These are phyloP conservation scores for Sporisorium scitamineum DNA, from an alignment of 1,284 basidiomycete species.

Conservation along the genomic window DNA sequence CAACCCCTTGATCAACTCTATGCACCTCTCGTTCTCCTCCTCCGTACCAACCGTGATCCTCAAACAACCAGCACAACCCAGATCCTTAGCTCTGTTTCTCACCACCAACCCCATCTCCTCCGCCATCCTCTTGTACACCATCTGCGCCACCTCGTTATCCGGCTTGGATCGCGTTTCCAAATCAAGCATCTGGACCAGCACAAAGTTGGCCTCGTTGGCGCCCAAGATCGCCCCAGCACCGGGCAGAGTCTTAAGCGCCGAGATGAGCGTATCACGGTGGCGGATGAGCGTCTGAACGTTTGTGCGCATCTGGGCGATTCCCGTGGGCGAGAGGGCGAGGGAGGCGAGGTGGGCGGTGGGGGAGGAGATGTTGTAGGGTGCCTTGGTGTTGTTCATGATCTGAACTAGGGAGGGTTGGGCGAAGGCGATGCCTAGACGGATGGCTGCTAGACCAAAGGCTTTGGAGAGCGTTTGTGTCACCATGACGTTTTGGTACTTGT, in stretches of 20 bases:
- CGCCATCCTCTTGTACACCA: slow-evolving; percentile 85
- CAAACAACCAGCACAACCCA: slow-evolving; percentile 87
- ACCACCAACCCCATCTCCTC: slow-evolving; percentile 88
- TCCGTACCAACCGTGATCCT: slow-evolving; percentile 89
- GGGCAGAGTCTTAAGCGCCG: slow-evolving; percentile 71
- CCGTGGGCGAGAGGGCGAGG: slow-evolving; percentile 79
- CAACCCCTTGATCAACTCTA: slow-evolving; percentile 57
- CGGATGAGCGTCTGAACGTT: slow-evolving; percentile 77
- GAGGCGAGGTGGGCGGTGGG: slow-evolving; percentile 87
- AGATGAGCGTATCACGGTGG: slow-evolving; percentile 75
- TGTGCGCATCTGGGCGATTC: slow-evolving; percentile 77
- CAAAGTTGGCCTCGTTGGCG: slow-evolving; percentile 89
- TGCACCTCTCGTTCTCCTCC: slow-evolving; percentile 74
- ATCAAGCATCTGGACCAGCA: slow-evolving; percentile 83
- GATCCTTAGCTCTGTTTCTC: slow-evolving; percentile 85
- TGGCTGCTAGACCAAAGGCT: slow-evolving; percentile 93
- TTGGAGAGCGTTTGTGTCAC: slow-evolving; percentile 97
- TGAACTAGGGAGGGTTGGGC: slow-evolving; percentile 90
- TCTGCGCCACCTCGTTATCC: slow-evolving; percentile 79
- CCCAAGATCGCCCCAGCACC: slow-evolving; percentile 80
- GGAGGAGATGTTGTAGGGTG: slow-evolving; percentile 95
- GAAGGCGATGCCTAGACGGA: slow-evolving; percentile 89
- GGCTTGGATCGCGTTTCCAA: slow-evolving; percentile 71
- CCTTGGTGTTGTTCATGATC: slow-evolving; percentile 94
- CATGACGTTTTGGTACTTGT: slow-evolving; percentile 87